Base-by-base conservation (phyloP, 1,284 basidiomycete species). In the Microbotryomycetes sp. region DNA sequence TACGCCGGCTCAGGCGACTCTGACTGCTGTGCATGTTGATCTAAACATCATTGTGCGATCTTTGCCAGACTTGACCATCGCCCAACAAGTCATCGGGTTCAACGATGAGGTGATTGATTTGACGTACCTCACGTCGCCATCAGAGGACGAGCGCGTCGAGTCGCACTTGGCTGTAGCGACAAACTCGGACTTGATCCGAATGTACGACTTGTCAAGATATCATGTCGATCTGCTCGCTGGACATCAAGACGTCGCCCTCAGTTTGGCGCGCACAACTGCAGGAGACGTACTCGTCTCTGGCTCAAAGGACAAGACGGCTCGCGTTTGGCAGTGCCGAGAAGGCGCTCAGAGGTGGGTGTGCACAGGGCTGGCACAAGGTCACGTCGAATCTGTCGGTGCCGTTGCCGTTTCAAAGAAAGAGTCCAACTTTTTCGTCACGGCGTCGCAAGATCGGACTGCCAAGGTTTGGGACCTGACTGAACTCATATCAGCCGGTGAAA, bases 71-170 rank as follows among this genome's bases (percentile, higher is more conserved):
- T 80, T 81, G 50, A 77, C 80, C 11, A 76, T 88, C 29, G 78
- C 81, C n/a, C 85, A 86, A n/a, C 93, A 97, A 71, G 78, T 98
- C 64, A 85, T 98, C 64, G 96, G 96, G 0, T 98, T 88, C 81
- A 97, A 98, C 75, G 96, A 98, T 76, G 93, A 98, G 75, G 92
- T 98, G 69, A 88, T 97, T 54, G 94, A 97, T 71, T 82, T 85
- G 9, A 80, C 82, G 23, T 90, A 90, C 77, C 80, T 98, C 61
- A 63, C 71, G 5, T 62, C 74, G 4, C 62, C 74, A 0, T 57
- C 68, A 2, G n/a, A 52, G 2, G 66, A 45, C 11, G 54, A 59
- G 21, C 67, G 72, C 57, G 61, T 69, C 49, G 85, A 89, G 71
- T 82, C 84, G 1, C 87, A 91, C 71, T 76, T 98, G 29, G 96